Evolutionary conservation across 2,329 filamentous ascomycete species (phyloP), one percentile per base, ranked within the genome.

Genomic region (Ophiostoma perfectum): DNA sequence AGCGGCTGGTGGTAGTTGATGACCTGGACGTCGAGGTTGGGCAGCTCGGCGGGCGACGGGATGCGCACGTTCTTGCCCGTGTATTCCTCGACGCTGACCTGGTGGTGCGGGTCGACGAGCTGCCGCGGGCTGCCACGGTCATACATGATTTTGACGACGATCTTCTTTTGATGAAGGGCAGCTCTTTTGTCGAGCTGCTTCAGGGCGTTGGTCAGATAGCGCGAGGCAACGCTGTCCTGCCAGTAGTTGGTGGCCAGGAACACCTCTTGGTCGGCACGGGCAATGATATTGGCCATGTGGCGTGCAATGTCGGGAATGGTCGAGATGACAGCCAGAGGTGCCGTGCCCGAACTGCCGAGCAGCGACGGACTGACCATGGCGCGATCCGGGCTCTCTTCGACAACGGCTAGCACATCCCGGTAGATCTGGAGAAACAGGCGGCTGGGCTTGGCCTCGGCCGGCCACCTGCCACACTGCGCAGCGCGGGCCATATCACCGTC

Each of bases 221-320:
- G 83, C 58, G 88, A 88, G 0, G 90, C 89, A 8, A 88, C 82
- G 0, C 89, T 89, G 58, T 87, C 82, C 70, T 88, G 84, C 91
- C 91, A 93, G 74, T 87, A 91, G 73, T 91, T 92, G 0, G 91
- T 93, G 0, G 88, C 88, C 9, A 93, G 79, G 68, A 90, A 87
- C 0, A 94, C 86, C 73, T 94, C 91, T 45, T 83, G 84, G 73
- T 91, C 83, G 0, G 91, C 91, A 4, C 88, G 82, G 2, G 84
- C 90, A 45, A 94, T 93, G 27, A 91, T 80, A 72, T 93, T 93
- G 1, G 89, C 86, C 78, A 91, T 90, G 75, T 93, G 90, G 0
- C 89, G 83, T 70, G 86, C 86, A 41, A 93, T 86, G 75, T 93
- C 90, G 0, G 88, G 87, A 36, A 91, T 78, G 0, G 85, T 84